phyloP scores from a whole-genome alignment of 306 rosid species.

The Malus orientalis region DNA sequence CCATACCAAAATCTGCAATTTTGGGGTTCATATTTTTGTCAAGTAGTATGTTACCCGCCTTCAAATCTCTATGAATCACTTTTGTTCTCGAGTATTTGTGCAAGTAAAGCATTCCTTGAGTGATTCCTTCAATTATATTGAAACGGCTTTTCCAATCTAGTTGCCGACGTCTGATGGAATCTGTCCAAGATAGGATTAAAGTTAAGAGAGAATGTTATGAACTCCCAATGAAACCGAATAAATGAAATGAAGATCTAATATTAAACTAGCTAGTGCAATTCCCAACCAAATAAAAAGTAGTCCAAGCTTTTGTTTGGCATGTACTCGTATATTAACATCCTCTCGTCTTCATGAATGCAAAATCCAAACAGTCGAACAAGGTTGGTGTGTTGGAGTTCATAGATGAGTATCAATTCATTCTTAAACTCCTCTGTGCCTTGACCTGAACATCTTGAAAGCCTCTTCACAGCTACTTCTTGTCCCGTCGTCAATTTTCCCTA shows the following conservation, averaged over 20 bases:
- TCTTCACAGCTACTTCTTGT: constrained; percentile 27
- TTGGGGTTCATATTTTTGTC: constrained; percentile 7
- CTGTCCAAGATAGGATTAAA: not conserved
- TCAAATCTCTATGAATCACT: constrained; percentile 5
- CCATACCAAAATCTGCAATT: not conserved
- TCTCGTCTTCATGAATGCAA: no score
- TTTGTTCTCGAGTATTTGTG: not conserved
- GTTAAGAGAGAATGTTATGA: not conserved
- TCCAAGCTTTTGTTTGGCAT: not conserved
- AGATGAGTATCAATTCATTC: no score
- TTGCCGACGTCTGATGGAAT: not conserved
- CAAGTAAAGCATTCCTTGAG: constrained; percentile 2
- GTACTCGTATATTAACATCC: not conserved
- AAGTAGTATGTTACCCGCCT: constrained; percentile 2
- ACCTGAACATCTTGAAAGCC: constrained; percentile 12
- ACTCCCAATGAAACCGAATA: no score
- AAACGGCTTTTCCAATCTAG: not conserved
- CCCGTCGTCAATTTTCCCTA: constrained; percentile 19
- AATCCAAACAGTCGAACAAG: no score
- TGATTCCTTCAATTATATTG: not conserved
- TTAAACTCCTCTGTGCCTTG: not conserved
- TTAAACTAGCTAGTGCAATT: not conserved
- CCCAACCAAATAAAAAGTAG: constrained; percentile 5
- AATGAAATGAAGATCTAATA: not conserved
- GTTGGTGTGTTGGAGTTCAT: no score